These are phyloP conservation scores for Tetrapisispora phaffii DNA, from an alignment of 805 yeast species.

Conservation along the genomic window DNA sequence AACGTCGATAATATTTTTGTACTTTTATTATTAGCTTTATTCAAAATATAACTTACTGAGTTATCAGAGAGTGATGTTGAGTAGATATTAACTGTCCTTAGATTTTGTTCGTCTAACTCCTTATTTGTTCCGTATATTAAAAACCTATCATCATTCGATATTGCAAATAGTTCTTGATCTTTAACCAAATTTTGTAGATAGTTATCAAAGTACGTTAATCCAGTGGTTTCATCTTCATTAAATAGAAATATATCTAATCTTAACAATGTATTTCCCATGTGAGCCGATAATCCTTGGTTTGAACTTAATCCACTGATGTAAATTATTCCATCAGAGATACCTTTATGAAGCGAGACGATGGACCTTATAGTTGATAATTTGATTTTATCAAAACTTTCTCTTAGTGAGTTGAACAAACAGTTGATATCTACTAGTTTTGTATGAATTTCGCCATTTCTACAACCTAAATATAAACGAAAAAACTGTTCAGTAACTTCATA, in stretches of 20 bases:
- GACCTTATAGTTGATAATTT: not conserved
- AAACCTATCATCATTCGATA: constrained; percentile 13
- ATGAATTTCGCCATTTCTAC: not conserved
- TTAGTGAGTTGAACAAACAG: not conserved
- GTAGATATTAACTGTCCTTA: not conserved
- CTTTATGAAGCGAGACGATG: constrained; percentile 7
- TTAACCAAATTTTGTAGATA: constrained; percentile 12
- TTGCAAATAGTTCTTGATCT: constrained; percentile 12
- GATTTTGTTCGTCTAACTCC: not conserved
- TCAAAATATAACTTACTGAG: not conserved
- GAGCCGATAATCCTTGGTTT: too few species aligned
- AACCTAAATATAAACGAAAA: constrained; percentile 1
- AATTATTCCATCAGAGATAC: constrained; percentile 2
- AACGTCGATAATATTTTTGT: not conserved
- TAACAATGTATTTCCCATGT: not conserved
- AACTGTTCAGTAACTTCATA: not conserved
- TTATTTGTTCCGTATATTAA: constrained; percentile 18
- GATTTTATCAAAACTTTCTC: not conserved
- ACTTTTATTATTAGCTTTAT: not conserved
- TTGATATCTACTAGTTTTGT: not conserved
- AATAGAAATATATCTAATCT: not conserved
- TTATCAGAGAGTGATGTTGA: not conserved
- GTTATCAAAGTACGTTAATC: constrained; percentile 8
- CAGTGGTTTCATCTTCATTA: not conserved
- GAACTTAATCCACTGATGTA: not conserved